Evolutionary conservation across 2,329 filamentous ascomycete genomes (phyloP), one percentile per base, ranked within the genome.

Genomic region (Gnomoniopsis sp.): DNA sequence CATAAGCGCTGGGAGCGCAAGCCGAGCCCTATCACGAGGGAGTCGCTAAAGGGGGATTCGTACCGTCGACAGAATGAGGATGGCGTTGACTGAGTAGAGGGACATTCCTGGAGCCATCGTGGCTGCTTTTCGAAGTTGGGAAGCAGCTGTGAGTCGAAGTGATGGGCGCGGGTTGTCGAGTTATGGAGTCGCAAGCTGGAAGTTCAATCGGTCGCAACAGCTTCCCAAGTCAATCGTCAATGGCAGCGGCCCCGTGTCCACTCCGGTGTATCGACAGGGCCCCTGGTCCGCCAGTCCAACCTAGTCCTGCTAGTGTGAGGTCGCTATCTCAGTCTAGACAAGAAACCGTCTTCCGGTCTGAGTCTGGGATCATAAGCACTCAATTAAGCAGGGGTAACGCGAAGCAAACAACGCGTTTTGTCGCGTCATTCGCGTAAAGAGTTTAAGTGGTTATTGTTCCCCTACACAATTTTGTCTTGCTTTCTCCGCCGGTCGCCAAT

Each of bases 51-150:
- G 21, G 33, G 43, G 43, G 38, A 17, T 51, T 36, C 60, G 60
- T 57, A 61, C 63, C 53, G 49, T 52, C 15, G 60, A 62, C 10
- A 81, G 72, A 59, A 57, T 67, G 67, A 68, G 58, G 59, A 93
- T 82, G 70, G 89, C 89, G 74, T 90, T 88, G 70, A 92, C 82
- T 69, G 87, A 86, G 78, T 89, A 88, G 48, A 92, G 83, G 63
- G 88, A 88, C 78, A 91, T 86, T 76, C 86, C 85, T 64, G 88
- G 87, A 66, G 88, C 84, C 89, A 92, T 91, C n/a, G 65, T 69
- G 67, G 62, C 49, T 59, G 60, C 33, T 53, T 57, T 59, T 49
- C 41, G 57, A 51, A 38, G 6, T 49, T 49, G 33, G 38, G 44
- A 22, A 48, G 34, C 53, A 54, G 56, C 12, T 38, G 26, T 6